These are phyloP conservation scores for Populus hybrid DNA, from an alignment of 441 rosid species.

Conservation along the genomic window DNA sequence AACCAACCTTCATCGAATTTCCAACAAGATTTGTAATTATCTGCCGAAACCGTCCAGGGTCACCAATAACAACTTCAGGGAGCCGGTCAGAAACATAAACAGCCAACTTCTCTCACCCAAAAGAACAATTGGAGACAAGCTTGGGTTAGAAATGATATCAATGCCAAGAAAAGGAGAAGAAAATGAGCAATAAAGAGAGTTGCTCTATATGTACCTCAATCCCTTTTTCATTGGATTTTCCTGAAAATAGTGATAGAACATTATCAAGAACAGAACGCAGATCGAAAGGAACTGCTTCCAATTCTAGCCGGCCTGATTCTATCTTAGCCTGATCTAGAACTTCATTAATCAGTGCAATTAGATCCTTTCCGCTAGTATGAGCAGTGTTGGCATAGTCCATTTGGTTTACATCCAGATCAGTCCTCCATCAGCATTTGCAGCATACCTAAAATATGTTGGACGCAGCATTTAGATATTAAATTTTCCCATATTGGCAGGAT, in stretches of 20 bases:
- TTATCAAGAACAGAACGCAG: slow-evolving; percentile 68
- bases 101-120: slow-evolving; percentile 62
- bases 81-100: slow-evolving; percentile 75
- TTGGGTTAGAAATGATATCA: slow-evolving; percentile 22
- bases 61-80: slow-evolving; percentile 82
- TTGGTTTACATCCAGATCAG: slow-evolving; percentile 73
- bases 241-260: slow-evolving; percentile 67
- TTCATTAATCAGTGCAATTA: slow-evolving; percentile 74
- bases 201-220: slow-evolving; percentile 59
- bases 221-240: slow-evolving; percentile 68
- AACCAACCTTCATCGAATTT: slow-evolving; percentile 85
- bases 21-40: slow-evolving; percentile 93
- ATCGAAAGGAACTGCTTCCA: slow-evolving; percentile 85
- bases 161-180: neutral
- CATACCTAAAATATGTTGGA: slow-evolving; percentile 60
- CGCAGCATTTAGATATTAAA: slow-evolving; percentile 18
- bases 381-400: slow-evolving; percentile 86
- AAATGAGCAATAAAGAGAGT: slow-evolving; percentile 1
- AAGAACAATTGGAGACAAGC: slow-evolving; percentile 22
- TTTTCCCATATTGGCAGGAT: slow-evolving; percentile 7
- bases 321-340: slow-evolving; percentile 99
- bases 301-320: slow-evolving; percentile 94
- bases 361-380: slow-evolving; percentile 81
- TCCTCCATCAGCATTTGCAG: slow-evolving; percentile 91
- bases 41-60: slow-evolving; percentile 83